Evolutionary conservation across 2,329 filamentous ascomycete genomes (phyloP).

Genomic region (Capronia epimyces): DNA sequence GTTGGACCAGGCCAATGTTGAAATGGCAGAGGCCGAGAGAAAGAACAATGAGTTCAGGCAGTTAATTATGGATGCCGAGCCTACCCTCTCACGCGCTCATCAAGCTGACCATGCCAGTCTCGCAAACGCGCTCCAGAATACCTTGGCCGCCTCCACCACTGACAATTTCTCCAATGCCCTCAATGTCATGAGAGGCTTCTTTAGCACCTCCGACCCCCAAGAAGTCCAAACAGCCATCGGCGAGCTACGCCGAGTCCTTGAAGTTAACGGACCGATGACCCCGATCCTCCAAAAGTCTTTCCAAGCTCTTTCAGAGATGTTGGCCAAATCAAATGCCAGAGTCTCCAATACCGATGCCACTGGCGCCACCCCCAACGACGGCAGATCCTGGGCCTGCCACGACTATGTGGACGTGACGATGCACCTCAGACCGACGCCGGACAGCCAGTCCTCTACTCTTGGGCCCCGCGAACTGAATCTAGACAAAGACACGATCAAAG

Average conservation of each 20-base stretch:
- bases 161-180: slow-evolving; percentile 24
- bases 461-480: slow-evolving; percentile 10
- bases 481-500: slow-evolving; percentile 21
- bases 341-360: slow-evolving; percentile 14
- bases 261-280: slow-evolving; percentile 24
- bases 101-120: slow-evolving; percentile 10
- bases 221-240: slow-evolving; percentile 25
- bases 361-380: slow-evolving; percentile 14
- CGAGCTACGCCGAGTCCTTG: slow-evolving; percentile 23
- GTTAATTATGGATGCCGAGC: slow-evolving; percentile 21
- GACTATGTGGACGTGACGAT: slow-evolving; percentile 24
- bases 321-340: slow-evolving; percentile 16
- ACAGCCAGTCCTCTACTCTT: slow-evolving; percentile 3
- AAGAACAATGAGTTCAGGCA: slow-evolving; percentile 26
- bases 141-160: slow-evolving; percentile 13
- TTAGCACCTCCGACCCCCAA: slow-evolving; percentile 24
- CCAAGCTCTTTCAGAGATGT: slow-evolving; percentile 25
- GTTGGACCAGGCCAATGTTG: slow-evolving; percentile 23
- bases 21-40: slow-evolving; percentile 26
- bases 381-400: slow-evolving; percentile 15
- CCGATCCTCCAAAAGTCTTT: slow-evolving; percentile 23
- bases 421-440: slow-evolving; percentile 14
- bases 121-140: slow-evolving; percentile 19
- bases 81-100: slow-evolving; percentile 15
- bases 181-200: slow-evolving; percentile 24